Conservation (phyloP, 257 asterid genomes). For the Solanum ahanhuiri region DNA sequence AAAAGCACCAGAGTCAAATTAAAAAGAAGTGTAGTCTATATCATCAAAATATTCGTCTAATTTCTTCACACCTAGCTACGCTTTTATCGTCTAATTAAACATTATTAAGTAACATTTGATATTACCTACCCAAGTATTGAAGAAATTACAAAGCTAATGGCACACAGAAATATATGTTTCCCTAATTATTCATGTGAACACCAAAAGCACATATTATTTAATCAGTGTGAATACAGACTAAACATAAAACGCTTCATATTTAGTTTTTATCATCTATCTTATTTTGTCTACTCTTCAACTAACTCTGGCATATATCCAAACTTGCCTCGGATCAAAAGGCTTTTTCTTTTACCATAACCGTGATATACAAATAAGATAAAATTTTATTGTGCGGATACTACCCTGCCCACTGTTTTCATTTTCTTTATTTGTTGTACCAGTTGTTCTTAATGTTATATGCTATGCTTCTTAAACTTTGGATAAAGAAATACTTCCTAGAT, state of each 20-base stretch:
- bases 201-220: neutral
- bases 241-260: neutral
- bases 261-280: neutral
- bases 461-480: neutral
- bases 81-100: neutral
- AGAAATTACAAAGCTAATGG: too few species aligned
- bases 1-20: neutral
- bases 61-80: neutral
- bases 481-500: neutral
- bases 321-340: neutral
- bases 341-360: neutral
- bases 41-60: neutral
- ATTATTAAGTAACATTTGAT: neutral
- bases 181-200: too few species aligned
- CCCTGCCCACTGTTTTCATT: neutral
- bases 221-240: neutral
- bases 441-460: neutral
- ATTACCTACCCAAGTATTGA: neutral
- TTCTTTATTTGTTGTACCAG: neutral
- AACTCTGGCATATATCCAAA: neutral
- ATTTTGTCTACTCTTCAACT: neutral
- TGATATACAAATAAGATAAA: neutral
- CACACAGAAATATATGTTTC: neutral
- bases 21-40: neutral
- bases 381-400: neutral